Percentiles rank a stretch among this genome's conserved stretches.
Conservation (phyloP, 371 early-diverging fungal genomes). For the Mucor circinelloides region DNA sequence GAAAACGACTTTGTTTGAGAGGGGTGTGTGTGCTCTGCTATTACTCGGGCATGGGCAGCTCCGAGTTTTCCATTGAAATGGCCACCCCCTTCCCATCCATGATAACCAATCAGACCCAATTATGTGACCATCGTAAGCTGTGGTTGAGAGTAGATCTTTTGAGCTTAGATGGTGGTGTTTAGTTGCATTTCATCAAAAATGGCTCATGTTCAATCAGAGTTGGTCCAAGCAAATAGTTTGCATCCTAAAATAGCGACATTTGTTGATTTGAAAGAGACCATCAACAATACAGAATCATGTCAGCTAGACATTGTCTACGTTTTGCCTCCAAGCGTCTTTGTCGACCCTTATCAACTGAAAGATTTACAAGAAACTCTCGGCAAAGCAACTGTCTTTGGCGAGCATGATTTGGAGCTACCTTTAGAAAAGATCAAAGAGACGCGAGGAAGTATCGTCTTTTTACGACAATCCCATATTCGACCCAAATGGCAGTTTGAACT, state of each 20-base stretch:
- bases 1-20: not conserved
- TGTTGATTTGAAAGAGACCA: slow-evolving; percentile 3
- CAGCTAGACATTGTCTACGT: slow-evolving; percentile 37
- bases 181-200: not conserved
- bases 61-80: not conserved
- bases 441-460: slow-evolving; percentile 43
- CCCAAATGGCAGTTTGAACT: slow-evolving; percentile 24
- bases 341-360: slow-evolving; percentile 45
- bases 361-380: slow-evolving; percentile 16
- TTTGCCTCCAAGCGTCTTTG: slow-evolving; percentile 51
- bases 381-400: slow-evolving; percentile 39
- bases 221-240: slow-evolving; percentile 26
- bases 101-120: not conserved
- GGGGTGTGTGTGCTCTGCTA: not conserved
- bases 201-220: slow-evolving; percentile 17
- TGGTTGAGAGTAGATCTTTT: not conserved
- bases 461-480: slow-evolving; percentile 17
- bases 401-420: slow-evolving; percentile 49
- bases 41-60: not conserved
- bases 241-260: slow-evolving; percentile 44
- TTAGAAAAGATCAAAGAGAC: slow-evolving; percentile 40
- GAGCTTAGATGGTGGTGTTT: not conserved
- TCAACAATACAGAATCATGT: slow-evolving; percentile 15
- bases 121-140: not conserved
- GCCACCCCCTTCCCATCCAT: not conserved